A percentile compares a stretch with the other conserved stretches of the same genome.
Evolutionary conservation across 305 asterid species (phyloP).

Genomic region (Striga hermonthica): DNA sequence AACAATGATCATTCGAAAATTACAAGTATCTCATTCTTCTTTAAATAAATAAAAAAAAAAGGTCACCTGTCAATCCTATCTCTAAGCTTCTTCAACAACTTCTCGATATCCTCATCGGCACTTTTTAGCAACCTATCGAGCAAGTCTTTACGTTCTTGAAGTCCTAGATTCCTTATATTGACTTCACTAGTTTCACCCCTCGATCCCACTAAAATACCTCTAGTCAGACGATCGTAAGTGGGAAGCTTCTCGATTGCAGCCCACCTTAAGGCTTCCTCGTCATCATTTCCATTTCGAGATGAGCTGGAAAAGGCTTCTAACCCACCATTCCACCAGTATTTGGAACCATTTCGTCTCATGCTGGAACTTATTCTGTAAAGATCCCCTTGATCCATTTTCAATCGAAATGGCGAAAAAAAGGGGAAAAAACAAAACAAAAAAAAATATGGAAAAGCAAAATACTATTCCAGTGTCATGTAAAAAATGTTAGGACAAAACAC

Average conservation of each 20-base stretch:
- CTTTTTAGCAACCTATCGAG: slow-evolving; percentile 45
- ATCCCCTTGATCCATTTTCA: slow-evolving; percentile 26
- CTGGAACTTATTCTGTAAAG: slow-evolving; percentile 31
- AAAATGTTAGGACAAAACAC: background rate
- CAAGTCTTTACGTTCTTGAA: slow-evolving; percentile 42
- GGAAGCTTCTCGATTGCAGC: slow-evolving; percentile 65
- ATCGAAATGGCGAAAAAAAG: background rate
- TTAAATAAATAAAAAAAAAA: background rate
- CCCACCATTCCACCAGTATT: slow-evolving; percentile 35
- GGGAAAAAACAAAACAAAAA: background rate
- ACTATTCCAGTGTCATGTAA: background rate
- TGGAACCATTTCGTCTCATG: slow-evolving; percentile 32
- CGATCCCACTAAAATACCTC: slow-evolving; percentile 45
- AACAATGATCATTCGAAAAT: background rate
- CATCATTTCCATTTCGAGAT: slow-evolving; percentile 37
- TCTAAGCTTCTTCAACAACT: slow-evolving; percentile 49
- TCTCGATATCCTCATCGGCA: slow-evolving; percentile 55
- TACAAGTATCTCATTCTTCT: background rate
- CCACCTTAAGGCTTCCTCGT: slow-evolving; percentile 58
- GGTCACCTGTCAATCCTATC: slow-evolving; percentile 54
- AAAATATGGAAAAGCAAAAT: background rate
- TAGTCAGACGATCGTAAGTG: slow-evolving; percentile 50
- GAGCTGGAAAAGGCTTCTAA: slow-evolving; percentile 36
- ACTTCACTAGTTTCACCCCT: slow-evolving; percentile 42
- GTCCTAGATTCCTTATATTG: slow-evolving; percentile 46